Percentiles rank a stretch among this genome's conserved stretches.
phyloP scores from a whole-genome alignment of 2,329 filamentous ascomycete genomes.

The Fusarium xyrophilum region DNA sequence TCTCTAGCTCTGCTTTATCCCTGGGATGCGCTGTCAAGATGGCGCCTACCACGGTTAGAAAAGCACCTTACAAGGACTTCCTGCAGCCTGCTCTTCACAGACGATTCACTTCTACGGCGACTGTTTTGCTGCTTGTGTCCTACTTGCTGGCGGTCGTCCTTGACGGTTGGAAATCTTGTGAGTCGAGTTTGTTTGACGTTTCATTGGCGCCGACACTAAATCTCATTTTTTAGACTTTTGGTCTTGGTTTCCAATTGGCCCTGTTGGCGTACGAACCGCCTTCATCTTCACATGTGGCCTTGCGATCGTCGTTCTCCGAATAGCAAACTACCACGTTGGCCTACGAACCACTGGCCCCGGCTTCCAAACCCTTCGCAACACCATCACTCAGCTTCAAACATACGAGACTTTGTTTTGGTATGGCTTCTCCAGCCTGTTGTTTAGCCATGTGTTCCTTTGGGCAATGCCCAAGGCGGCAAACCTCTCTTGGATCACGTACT shows the following conservation, averaged over 20 bases:
- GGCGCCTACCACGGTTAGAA: constrained; percentile 62
- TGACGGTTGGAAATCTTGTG: constrained; percentile 73
- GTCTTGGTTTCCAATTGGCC: constrained; percentile 84
- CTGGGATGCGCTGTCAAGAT: constrained; percentile 58
- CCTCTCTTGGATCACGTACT: constrained; percentile 76
- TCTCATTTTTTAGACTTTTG: constrained; percentile 68
- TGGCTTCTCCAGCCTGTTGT: constrained; percentile 76
- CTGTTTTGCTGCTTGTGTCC: constrained; percentile 72
- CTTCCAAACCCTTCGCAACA: constrained; percentile 67
- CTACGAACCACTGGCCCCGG: constrained; percentile 73
- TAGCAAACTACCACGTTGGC: constrained; percentile 81
- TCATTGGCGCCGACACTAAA: constrained; percentile 1
- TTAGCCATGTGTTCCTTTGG: constrained; percentile 82
- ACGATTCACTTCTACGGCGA: constrained; percentile 80
- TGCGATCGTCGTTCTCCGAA: constrained; percentile 81
- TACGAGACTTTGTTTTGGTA: constrained; percentile 79
- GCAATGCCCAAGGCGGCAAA: constrained; percentile 66
- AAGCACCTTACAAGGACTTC: constrained; percentile 81
- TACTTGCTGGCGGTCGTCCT: constrained; percentile 76
- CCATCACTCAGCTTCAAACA: constrained; percentile 65
- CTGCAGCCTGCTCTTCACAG: constrained; percentile 87
- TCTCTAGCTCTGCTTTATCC: constrained; percentile 31
- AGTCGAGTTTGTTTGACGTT: constrained; percentile 44
- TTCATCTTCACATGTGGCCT: constrained; percentile 80
- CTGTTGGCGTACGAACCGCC: constrained; percentile 74